phyloP scores from a whole-genome alignment of 2,329 filamentous ascomycete genomes.

The Curvularia spicifera region DNA sequence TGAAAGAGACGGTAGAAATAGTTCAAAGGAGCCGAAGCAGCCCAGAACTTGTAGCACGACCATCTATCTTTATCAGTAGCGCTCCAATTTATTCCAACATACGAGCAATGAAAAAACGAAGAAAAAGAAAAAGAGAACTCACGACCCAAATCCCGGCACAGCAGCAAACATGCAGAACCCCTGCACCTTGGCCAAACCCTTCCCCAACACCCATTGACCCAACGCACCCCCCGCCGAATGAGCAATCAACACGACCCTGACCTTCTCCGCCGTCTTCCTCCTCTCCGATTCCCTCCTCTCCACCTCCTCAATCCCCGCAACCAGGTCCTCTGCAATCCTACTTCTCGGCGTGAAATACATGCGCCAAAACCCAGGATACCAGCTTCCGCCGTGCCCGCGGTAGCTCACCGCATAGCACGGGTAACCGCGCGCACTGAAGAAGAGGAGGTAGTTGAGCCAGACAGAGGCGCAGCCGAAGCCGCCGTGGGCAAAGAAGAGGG shows the following conservation, averaged over 20 bases:
- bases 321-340: conserved; percentile 53
- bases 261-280: conserved; percentile 21
- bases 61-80: conserved; percentile 12
- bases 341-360: conserved; percentile 57
- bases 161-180: conserved; percentile 57
- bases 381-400: conserved; percentile 61
- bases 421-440: conserved; percentile 54
- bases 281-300: conserved; percentile 43
- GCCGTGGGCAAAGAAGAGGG: conserved; percentile 62
- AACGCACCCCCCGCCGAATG: conserved; percentile 62
- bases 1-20: conserved; percentile 56
- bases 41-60: conserved; percentile 37
- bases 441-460: conserved; percentile 61
- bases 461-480: conserved; percentile 62
- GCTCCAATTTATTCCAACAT: background rate
- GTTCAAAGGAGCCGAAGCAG: conserved; percentile 30
- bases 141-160: conserved; percentile 59
- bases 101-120: too few relatives aligned
- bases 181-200: conserved; percentile 50
- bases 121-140: conserved; percentile 36
- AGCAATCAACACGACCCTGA: conserved; percentile 55
- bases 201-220: conserved; percentile 57
- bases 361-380: conserved; percentile 57
- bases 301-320: conserved; percentile 47
- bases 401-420: conserved; percentile 61